phyloP scores from a whole-genome alignment of 1,139 yeast species.

The Arxiozyma telluris region DNA sequence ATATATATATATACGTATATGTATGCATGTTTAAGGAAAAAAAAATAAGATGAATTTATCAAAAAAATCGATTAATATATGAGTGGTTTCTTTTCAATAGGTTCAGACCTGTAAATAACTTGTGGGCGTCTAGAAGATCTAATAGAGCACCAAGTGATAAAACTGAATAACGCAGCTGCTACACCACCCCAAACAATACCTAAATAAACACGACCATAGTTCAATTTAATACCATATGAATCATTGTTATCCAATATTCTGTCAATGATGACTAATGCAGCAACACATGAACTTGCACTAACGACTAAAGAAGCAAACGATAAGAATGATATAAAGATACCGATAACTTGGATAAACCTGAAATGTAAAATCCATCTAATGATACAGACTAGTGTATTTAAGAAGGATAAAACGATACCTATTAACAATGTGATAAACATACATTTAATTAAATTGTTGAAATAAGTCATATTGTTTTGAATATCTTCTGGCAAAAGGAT shows the following conservation, averaged over 20 bases:
- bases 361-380: constrained; percentile 21
- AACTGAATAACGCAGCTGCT: constrained; percentile 18
- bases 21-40: not conserved
- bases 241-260: constrained; percentile 15
- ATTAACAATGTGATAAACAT: constrained; percentile 24
- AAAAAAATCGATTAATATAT: not conserved
- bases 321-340: constrained; percentile 17
- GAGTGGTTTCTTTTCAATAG: constrained; percentile 20
- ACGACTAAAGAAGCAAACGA: constrained; percentile 18
- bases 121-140: constrained; percentile 12
- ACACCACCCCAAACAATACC: constrained; percentile 27
- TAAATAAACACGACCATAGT: constrained; percentile 18
- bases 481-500: constrained; percentile 19
- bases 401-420: constrained; percentile 21
- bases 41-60: not conserved
- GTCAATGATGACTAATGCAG: constrained; percentile 21
- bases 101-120: constrained; percentile 9
- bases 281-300: constrained; percentile 25
- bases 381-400: constrained; percentile 16
- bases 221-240: constrained; percentile 21
- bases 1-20: not conserved
- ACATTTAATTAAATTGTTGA: constrained; percentile 23
- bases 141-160: constrained; percentile 20
- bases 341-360: constrained; percentile 18
- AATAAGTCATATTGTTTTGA: constrained; percentile 18